Percentiles rank a stretch among this genome's conserved stretches.
Evolutionary conservation across 2,329 filamentous ascomycete species (phyloP).

Genomic region (Scytalidium lignicola): DNA sequence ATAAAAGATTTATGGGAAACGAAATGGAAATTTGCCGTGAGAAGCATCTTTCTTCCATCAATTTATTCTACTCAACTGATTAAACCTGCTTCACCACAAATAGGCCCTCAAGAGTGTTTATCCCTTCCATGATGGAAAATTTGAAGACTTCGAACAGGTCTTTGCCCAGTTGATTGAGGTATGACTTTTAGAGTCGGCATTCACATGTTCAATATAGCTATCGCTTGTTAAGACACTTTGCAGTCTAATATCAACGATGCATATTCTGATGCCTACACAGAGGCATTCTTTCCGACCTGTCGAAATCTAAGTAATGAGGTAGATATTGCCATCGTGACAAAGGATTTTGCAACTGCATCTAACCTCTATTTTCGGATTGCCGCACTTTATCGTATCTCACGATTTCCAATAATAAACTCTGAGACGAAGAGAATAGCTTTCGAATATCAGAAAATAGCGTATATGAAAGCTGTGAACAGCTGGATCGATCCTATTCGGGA

Average conservation of each 20-base stretch:
- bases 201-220: neutral
- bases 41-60: slow-evolving; percentile 13
- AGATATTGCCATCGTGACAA: slow-evolving; percentile 41
- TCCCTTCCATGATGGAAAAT: slow-evolving; percentile 68
- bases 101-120: slow-evolving; percentile 59
- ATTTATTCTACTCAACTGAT: slow-evolving; percentile 1
- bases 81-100: neutral
- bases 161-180: slow-evolving; percentile 58
- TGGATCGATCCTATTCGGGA: slow-evolving; percentile 59
- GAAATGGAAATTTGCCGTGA: slow-evolving; percentile 66
- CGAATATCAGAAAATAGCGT: slow-evolving; percentile 58
- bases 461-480: slow-evolving; percentile 48
- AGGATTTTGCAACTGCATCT: slow-evolving; percentile 48
- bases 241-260: slow-evolving; percentile 58
- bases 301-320: slow-evolving; percentile 49
- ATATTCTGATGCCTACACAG: slow-evolving; percentile 60
- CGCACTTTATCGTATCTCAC: slow-evolving; percentile 59
- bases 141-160: slow-evolving; percentile 65
- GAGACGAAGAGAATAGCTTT: slow-evolving; percentile 57
- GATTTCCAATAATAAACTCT: slow-evolving; percentile 31
- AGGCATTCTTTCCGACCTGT: slow-evolving; percentile 56
- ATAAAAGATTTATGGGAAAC: slow-evolving; percentile 67
- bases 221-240: neutral
- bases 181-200: slow-evolving; percentile 11
- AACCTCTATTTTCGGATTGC: slow-evolving; percentile 65